Percentiles rank a stretch among this genome's conserved stretches.
These are phyloP conservation scores for Yamadazyma blattariae DNA, from an alignment of 1,139 yeast genomes.

Conservation along the genomic window DNA sequence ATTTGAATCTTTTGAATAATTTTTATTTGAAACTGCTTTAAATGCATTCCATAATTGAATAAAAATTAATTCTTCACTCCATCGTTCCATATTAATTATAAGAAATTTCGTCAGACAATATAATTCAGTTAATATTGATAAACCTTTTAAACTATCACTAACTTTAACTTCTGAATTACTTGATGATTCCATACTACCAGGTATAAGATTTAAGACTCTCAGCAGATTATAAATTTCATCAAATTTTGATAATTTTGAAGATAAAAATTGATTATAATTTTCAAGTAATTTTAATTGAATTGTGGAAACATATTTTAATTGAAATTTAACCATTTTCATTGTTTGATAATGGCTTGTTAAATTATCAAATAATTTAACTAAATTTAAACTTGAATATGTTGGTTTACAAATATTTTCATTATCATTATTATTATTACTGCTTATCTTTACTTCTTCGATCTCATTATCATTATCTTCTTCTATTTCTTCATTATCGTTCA, in stretches of 20 bases:
- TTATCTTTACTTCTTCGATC: no score
- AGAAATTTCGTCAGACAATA: slow-evolving; percentile 60
- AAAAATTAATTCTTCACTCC: slow-evolving; percentile 67
- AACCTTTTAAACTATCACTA: slow-evolving; percentile 30
- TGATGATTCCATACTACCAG: slow-evolving; percentile 27
- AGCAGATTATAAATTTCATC: slow-evolving; percentile 40
- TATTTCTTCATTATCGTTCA: slow-evolving; percentile 2
- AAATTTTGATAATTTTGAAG: slow-evolving; percentile 44
- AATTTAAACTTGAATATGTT: slow-evolving; percentile 61
- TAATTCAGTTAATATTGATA: slow-evolving; percentile 55
- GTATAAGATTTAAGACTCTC: slow-evolving; percentile 35
- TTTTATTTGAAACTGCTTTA: slow-evolving; percentile 22
- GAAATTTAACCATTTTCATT: slow-evolving; percentile 57
- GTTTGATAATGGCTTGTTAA: slow-evolving; percentile 63
- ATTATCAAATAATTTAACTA: slow-evolving; percentile 62
- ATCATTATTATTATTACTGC: background rate
- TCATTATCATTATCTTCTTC: background rate
- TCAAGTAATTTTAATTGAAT: slow-evolving; percentile 68
- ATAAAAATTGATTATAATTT: slow-evolving; percentile 52
- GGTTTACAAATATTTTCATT: slow-evolving; percentile 43
- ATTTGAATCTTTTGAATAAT: slow-evolving; percentile 29
- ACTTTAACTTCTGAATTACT: slow-evolving; percentile 9
- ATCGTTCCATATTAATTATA: slow-evolving; percentile 49
- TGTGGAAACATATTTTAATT: slow-evolving; percentile 64
- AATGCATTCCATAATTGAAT: slow-evolving; percentile 57